phyloP scores from a whole-genome alignment of 1,139 yeast species.

The Blastobotrys raffinosifermentans region DNA sequence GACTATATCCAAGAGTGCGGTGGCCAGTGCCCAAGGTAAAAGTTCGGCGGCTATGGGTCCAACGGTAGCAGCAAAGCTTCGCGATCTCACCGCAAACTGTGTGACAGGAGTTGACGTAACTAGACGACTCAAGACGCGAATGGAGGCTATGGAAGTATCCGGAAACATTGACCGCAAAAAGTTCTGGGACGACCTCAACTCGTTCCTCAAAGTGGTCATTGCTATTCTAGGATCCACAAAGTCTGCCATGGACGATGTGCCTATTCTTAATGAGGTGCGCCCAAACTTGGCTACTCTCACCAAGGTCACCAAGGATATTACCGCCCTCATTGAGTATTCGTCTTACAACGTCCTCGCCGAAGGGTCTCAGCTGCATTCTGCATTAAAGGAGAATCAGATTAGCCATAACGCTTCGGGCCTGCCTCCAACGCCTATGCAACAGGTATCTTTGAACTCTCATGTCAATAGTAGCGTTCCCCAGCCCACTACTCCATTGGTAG shows the following conservation, averaged over 20 bases:
- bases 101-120: conserved; percentile 76
- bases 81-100: conserved; percentile 76
- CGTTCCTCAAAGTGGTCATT: conserved; percentile 75
- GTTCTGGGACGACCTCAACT: conserved; percentile 84
- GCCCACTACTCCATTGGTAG: conserved; percentile 34
- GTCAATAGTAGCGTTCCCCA: conserved; percentile 10
- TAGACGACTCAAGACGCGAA: conserved; percentile 53
- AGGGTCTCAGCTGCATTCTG: conserved; percentile 2
- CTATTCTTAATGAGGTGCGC: conserved; percentile 72
- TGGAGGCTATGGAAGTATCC: conserved; percentile 47
- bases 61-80: conserved; percentile 55
- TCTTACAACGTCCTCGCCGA: conserved; percentile 36
- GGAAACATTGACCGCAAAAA: conserved; percentile 50
- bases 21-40: conserved; percentile 39
- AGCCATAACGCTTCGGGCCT: conserved; percentile 1
- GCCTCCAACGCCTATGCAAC: not conserved
- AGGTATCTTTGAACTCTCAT: not conserved
- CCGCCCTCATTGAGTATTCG: conserved; percentile 66
- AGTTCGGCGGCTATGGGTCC: conserved; percentile 30
- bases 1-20: conserved; percentile 69
- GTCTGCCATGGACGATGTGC: conserved; percentile 73
- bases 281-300: conserved; percentile 77
- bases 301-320: conserved; percentile 84
- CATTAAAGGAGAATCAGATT: conserved; percentile 1
- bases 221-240: conserved; percentile 80